phyloP scores from a whole-genome alignment of 2,329 filamentous ascomycete species.

The Sporothrix luriei region DNA sequence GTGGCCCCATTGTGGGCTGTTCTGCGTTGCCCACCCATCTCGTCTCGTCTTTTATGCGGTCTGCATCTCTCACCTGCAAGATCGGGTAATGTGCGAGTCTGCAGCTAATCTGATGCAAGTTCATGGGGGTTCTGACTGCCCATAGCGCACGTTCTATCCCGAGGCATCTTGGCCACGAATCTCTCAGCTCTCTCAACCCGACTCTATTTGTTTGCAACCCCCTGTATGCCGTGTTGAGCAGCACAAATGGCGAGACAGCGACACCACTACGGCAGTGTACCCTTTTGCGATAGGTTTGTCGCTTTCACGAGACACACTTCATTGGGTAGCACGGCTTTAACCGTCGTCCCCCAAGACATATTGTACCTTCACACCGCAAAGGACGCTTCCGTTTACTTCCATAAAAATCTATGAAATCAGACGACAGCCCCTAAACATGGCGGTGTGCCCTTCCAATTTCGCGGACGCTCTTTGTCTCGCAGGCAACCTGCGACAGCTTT shows the following conservation, averaged over 20 bases:
- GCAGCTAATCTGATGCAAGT: conserved; percentile 25
- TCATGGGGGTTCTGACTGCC: neutral
- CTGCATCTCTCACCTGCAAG: conserved; percentile 27
- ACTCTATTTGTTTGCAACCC: neutral
- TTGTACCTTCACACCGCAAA: neutral
- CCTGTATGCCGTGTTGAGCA: conserved; percentile 4
- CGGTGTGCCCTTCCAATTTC: conserved; percentile 17
- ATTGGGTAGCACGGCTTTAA: conserved; percentile 5
- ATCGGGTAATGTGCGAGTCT: conserved; percentile 27
- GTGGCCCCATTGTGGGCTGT: neutral
- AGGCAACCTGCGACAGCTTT: neutral
- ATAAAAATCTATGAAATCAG: neutral
- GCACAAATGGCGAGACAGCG: conserved; percentile 2
- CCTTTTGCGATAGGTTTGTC: neutral
- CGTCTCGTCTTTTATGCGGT: neutral
- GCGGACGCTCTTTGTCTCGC: neutral
- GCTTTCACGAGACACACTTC: neutral
- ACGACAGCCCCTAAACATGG: neutral
- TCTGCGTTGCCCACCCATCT: neutral
- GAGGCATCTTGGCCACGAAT: too few relatives aligned
- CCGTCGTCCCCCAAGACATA: conserved; percentile 22
- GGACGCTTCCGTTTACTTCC: neutral
- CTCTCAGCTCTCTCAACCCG: too few relatives aligned
- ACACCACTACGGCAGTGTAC: neutral
- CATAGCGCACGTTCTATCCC: neutral